Base-by-base conservation (phyloP, 2,329 filamentous ascomycete genomes). In the Endocalyx cinctus region DNA sequence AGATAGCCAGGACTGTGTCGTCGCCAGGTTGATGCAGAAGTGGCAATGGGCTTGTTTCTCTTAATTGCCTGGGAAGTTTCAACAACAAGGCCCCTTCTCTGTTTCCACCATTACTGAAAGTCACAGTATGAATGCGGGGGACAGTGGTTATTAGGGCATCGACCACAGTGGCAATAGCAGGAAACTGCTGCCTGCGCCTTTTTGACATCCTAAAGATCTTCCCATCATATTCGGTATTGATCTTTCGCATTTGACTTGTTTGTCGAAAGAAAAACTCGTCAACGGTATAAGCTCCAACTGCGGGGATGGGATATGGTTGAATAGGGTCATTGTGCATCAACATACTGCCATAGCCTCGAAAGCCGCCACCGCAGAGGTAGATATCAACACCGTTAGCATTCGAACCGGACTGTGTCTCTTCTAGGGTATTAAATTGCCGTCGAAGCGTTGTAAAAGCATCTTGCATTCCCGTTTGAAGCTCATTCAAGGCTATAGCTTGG, bases 361-460 rank as follows among this genome's bases (percentile, higher is more conserved):
- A 94, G 0, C 89, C 89, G 16, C 89, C 89, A 27, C 89, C 89
- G 42, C 85, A 94, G 37, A 96, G 78, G 55, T 89, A 95, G 7
- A 95, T 67, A 20, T 83, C 77, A 37, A 88, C 68, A 5, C 73
- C 73, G 2, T 65, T 66, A 8, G 41, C 27, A 6, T 40, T 40
- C 15, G 35, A 25, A 19, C 33, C 35, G 10, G 42, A 35, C 17
- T 45, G 50, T 5, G 79, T 58, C 12, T 68, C 61, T 10, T 61
- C 52, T 0, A 89, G 77, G 2, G 50, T 48, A 4, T 72, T 63
- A 39, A 77, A 79, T 25, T 51, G 57, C 26, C 50, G 46, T 42
- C 68, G 64, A 17, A 81, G 55, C n/a, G 60, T 62, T 12, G 63
- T 56, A 37, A 85, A 84, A 2, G 84, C 80, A 10, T 65, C 59